A percentile compares a stretch with the other conserved stretches of the same genome.
These are phyloP conservation scores for Ramichloridium luteum DNA, from an alignment of 2,329 filamentous ascomycete species.

Conservation along the genomic window DNA sequence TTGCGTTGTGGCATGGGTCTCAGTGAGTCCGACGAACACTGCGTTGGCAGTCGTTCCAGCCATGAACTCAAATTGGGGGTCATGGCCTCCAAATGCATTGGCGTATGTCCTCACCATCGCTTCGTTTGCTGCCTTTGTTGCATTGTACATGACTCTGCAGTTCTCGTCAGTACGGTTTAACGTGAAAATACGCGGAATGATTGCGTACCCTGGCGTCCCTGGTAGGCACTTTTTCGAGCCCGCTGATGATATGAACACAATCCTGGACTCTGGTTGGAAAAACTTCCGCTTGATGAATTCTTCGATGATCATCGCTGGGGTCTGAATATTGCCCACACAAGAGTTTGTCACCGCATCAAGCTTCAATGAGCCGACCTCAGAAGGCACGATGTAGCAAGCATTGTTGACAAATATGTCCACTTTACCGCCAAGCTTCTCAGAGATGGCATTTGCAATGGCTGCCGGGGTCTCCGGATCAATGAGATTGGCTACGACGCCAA, in stretches of 20 bases:
- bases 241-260: background rate
- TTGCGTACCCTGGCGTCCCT: no score
- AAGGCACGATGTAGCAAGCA: no score
- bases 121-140: slow-evolving; percentile 17
- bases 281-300: slow-evolving; percentile 7
- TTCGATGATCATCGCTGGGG: slow-evolving; percentile 18
- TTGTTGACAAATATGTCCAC: slow-evolving; percentile 37
- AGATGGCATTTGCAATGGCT: slow-evolving; percentile 27
- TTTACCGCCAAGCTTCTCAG: slow-evolving; percentile 26
- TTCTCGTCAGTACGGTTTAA: no score
- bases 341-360: no score
- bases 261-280: slow-evolving; percentile 16
- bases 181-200: no score
- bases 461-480: slow-evolving; percentile 23
- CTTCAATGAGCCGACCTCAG: no score
- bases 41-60: slow-evolving; percentile 18
- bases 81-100: slow-evolving; percentile 12
- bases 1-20: slow-evolving; percentile 14
- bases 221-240: no score
- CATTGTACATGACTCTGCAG: slow-evolving; percentile 6
- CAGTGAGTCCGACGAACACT: slow-evolving; percentile 21
- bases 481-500: slow-evolving; percentile 31
- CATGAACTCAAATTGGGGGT: slow-evolving; percentile 6
- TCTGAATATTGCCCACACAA: no score
- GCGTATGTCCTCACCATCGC: slow-evolving; percentile 16